Evolutionary conservation across 1,284 basidiomycete genomes (phyloP).

Genomic region (Thecaphora thlaspeos): DNA sequence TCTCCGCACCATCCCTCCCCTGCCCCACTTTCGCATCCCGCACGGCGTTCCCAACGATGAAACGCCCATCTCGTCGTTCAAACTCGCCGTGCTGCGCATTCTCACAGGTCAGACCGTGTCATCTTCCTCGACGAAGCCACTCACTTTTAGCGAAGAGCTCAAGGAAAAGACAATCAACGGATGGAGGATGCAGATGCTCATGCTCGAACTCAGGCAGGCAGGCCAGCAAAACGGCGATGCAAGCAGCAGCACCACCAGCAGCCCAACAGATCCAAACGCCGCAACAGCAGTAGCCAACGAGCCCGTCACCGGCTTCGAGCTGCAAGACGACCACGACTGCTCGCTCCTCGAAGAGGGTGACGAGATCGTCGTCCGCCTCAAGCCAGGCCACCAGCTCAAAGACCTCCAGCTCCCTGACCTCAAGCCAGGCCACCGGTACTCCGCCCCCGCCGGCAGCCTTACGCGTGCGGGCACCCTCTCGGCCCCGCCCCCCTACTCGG

Average conservation of each 20-base stretch:
- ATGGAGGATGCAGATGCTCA: conserved; percentile 54
- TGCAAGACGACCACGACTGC: conserved; percentile 54
- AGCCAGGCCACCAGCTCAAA: conserved; percentile 19
- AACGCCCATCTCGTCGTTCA: conserved; percentile 42
- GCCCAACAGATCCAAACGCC: too few relatives aligned
- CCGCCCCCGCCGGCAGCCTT: conserved; percentile 30
- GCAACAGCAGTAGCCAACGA: too few relatives aligned
- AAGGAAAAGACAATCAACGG: conserved; percentile 52
- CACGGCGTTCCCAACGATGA: conserved; percentile 45
- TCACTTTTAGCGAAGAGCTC: conserved; percentile 50
- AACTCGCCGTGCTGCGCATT: conserved; percentile 47
- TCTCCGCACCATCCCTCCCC: conserved; percentile 41
- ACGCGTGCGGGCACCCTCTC: conserved; percentile 39
- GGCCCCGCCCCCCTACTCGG: conserved; percentile 40
- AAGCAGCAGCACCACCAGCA: background rate
- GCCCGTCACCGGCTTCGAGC: conserved; percentile 31
- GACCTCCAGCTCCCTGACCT: conserved; percentile 50
- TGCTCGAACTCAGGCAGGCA: conserved; percentile 50
- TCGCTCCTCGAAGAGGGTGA: conserved; percentile 53
- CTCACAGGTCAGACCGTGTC: conserved; percentile 45
- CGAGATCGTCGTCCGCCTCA: conserved; percentile 47
- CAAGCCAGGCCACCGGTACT: conserved; percentile 33
- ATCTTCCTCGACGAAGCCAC: conserved; percentile 23
- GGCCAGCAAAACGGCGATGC: conserved; percentile 35
- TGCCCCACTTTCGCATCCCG: conserved; percentile 50